phyloP scores from a whole-genome alignment of 2,329 filamentous ascomycete species.

The Echinosphaeria canescens region DNA sequence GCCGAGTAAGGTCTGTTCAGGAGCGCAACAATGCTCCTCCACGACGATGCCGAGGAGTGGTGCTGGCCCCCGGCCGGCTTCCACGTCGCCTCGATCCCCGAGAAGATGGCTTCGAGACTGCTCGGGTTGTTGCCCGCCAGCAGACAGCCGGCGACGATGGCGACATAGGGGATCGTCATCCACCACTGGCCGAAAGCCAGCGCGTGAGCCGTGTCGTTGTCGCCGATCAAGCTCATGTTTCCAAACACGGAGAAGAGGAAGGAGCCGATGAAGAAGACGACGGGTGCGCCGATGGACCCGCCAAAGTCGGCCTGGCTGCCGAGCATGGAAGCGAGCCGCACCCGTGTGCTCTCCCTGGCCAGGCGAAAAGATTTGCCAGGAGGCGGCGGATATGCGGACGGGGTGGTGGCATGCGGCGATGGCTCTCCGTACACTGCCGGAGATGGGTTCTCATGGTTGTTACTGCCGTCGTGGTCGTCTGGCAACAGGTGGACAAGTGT shows the following conservation, averaged over 20 bases:
- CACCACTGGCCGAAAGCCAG: conserved; percentile 10
- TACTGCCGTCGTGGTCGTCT: no score
- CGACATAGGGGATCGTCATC: conserved; percentile 10
- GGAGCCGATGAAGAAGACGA: conserved; percentile 6
- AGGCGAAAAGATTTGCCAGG: no score
- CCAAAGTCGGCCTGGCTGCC: conserved; percentile 4
- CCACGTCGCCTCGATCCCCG: neutral
- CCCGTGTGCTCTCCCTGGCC: neutral
- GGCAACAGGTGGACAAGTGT: neutral
- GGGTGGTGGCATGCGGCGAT: neutral
- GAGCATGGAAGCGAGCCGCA: neutral
- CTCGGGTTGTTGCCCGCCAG: conserved; percentile 10
- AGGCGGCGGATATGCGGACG: no score
- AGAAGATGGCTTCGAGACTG: conserved; percentile 3
- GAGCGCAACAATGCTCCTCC: no score
- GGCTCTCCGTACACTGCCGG: no score
- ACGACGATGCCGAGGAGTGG: no score
- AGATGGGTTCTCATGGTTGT: no score
- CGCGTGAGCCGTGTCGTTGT: conserved; percentile 8
- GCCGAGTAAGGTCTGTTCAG: neutral
- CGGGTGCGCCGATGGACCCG: conserved; percentile 5
- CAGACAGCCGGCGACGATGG: conserved; percentile 10
- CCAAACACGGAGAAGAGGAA: conserved; percentile 5
- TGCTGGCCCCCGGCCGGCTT: neutral
- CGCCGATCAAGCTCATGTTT: conserved; percentile 2